Evolutionary conservation across 139 green algal species (phyloP).

Genomic region (Chlorella sorokiniana): DNA sequence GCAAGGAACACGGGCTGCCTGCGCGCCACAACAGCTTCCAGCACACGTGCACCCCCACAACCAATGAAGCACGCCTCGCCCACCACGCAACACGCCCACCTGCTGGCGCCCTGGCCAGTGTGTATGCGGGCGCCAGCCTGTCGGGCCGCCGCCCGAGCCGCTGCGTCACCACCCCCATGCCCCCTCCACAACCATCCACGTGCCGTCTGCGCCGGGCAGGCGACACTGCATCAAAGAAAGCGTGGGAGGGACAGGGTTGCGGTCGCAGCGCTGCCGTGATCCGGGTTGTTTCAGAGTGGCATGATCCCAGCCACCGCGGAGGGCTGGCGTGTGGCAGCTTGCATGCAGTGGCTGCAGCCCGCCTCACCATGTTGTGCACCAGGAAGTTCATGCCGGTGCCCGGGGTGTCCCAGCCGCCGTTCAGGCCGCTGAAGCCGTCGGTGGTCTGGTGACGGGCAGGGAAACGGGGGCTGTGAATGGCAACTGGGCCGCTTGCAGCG

Average conservation of each 20-base stretch:
- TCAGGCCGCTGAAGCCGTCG: slow-evolving; percentile 57
- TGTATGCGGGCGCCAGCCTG: slow-evolving; percentile 50
- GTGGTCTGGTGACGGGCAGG: slow-evolving; percentile 28
- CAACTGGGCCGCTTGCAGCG: background rate
- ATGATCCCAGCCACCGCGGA: no score
- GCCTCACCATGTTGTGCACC: slow-evolving; percentile 66
- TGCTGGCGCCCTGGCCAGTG: slow-evolving; percentile 34
- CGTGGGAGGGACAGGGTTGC: background rate
- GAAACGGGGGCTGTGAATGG: background rate
- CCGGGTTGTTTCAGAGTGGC: no score
- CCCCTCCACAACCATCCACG: slow-evolving; percentile 67
- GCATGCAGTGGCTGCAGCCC: no score
- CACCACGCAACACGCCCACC: background rate
- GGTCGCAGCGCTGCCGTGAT: no score
- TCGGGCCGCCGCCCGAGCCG: slow-evolving; percentile 37
- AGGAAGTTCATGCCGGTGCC: slow-evolving; percentile 70
- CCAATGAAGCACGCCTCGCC: no score
- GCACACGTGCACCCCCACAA: no score
- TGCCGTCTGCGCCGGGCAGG: slow-evolving; percentile 50
- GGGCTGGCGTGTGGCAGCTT: no score
- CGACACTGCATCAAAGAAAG: slow-evolving; percentile 48
- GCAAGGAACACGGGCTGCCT: background rate
- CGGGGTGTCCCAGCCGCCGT: slow-evolving; percentile 55
- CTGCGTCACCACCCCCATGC: slow-evolving; percentile 64
- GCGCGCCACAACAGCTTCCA: background rate